Base-by-base conservation (phyloP, 805 yeast genomes). In the Clavispora vitiphila region DNA sequence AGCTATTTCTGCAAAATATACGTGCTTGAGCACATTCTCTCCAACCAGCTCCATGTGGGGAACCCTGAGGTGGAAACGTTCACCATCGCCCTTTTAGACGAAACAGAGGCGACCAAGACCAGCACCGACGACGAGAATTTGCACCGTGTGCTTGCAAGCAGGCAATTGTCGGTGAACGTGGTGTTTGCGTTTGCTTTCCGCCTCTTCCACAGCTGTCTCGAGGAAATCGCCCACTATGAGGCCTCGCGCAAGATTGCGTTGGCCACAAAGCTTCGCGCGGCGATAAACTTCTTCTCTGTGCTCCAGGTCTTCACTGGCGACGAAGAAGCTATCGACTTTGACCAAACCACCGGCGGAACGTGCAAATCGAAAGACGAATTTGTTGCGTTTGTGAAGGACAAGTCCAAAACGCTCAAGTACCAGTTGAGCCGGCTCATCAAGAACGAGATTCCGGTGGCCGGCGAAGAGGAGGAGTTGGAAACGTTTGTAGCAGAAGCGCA, bases 11-110 rank as follows among this genome's bases (percentile, higher is more conserved):
- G 93, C 61, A 72, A 71, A 59, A 48, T 54, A 38, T 82, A 83
- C 55, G 86, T 89, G 0, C 81, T 86, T 3, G 91, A 90, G 59
- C 69, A 77, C 52, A 80, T 91, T 3, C 64, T 91, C 16, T 70
- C 71, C 27, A 61, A 74, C 34, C 75, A 78, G 41, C 64, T 81
- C 16, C 96, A 89, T 54, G 64, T 75, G 18, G 51, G 65, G 1
- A 76, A 77, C 44, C 64, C 69, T 7, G 83, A 74, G 11, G 76
- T 76, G 22, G 87, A 86, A 11, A 54, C 51, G 2, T 78, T 77
- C 50, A 86, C 91, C 0, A 64, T 82, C 36, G 55, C 58, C 2
- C 63, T 93, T 35, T 63, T 91, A 41, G 95, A 84, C 54, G 76
- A 75, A 3, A 78, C 93, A 27, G 99, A 93, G 56, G 44, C 51